Percentiles rank a stretch among this genome's conserved stretches.
phyloP scores from a whole-genome alignment of 306 rosid species.

The Pyrus pyrifolia region DNA sequence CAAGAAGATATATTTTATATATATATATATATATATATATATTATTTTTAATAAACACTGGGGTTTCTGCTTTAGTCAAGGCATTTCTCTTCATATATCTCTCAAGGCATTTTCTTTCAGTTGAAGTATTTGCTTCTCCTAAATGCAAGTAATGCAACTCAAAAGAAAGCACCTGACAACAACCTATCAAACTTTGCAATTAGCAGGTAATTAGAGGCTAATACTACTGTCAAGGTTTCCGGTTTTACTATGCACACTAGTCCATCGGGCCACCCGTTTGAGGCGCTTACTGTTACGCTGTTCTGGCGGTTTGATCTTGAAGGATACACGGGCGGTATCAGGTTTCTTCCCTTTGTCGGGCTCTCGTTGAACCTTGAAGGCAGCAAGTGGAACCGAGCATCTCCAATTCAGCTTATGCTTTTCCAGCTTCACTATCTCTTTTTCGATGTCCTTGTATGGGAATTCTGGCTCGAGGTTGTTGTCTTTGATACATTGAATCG shows the following conservation, averaged over 20 bases:
- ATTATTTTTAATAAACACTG: too few relatives aligned
- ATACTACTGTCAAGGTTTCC: background rate
- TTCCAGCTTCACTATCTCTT: slow-evolving; percentile 22
- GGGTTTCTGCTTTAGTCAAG: too few relatives aligned
- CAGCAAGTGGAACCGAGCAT: background rate
- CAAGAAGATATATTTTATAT: too few relatives aligned
- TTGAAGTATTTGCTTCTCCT: background rate
- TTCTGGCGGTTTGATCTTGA: background rate
- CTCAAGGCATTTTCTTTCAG: too few relatives aligned
- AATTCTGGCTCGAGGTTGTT: slow-evolving; percentile 26
- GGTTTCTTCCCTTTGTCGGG: background rate
- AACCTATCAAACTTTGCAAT: background rate
- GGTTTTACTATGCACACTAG: background rate
- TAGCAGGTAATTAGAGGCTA: background rate
- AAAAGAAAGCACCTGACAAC: background rate
- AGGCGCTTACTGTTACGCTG: background rate
- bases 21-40: too few relatives aligned
- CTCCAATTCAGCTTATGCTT: slow-evolving; percentile 13
- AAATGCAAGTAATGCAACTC: background rate
- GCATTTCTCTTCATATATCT: background rate
- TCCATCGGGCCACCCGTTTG: background rate
- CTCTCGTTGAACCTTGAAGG: background rate
- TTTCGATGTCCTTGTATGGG: slow-evolving; percentile 21
- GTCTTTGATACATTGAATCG: slow-evolving; percentile 37
- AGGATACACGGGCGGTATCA: background rate